phyloP scores from a whole-genome alignment of 768 basidiomycete species.

The Tylopilus vinaceipallidus region DNA sequence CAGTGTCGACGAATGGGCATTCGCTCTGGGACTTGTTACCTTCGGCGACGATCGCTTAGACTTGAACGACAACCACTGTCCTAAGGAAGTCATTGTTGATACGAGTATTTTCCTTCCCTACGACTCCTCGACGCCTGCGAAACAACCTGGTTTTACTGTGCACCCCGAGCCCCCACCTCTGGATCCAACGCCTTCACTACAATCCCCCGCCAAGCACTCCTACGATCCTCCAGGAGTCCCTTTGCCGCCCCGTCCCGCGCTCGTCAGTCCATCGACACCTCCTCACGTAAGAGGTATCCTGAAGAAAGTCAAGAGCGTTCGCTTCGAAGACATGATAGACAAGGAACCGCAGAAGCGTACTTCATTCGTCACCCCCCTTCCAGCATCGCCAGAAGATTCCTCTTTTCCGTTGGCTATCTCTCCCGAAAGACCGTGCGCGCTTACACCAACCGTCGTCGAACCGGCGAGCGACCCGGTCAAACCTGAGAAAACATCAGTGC shows the following conservation, averaged over 20 bases:
- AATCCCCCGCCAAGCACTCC: slow-evolving; percentile 6
- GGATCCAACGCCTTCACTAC: not conserved
- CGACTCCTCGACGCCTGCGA: slow-evolving; percentile 11
- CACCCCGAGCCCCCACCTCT: not conserved
- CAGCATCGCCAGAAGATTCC: not conserved
- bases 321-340: slow-evolving; percentile 30
- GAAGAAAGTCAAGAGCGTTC: slow-evolving; percentile 40
- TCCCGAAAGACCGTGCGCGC: slow-evolving; percentile 14
- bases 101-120: slow-evolving; percentile 13
- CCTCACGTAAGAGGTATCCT: slow-evolving; percentile 36
- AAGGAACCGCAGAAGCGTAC: slow-evolving; percentile 1
- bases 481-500: not conserved
- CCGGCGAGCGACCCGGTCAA: not conserved
- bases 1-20: slow-evolving; percentile 37
- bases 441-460: slow-evolving; percentile 1
- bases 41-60: slow-evolving; percentile 22
- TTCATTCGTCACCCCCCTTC: not conserved
- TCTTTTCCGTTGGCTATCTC: slow-evolving; percentile 1
- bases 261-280: slow-evolving; percentile 27
- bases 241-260: slow-evolving; percentile 22
- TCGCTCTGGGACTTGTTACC: slow-evolving; percentile 30
- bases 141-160: not conserved
- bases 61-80: slow-evolving; percentile 1
- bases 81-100: slow-evolving; percentile 2
- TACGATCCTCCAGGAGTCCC: slow-evolving; percentile 20